Conservation (phyloP, 2,329 filamentous ascomycete genomes). For the Ophiocordyceps unilateralis region DNA sequence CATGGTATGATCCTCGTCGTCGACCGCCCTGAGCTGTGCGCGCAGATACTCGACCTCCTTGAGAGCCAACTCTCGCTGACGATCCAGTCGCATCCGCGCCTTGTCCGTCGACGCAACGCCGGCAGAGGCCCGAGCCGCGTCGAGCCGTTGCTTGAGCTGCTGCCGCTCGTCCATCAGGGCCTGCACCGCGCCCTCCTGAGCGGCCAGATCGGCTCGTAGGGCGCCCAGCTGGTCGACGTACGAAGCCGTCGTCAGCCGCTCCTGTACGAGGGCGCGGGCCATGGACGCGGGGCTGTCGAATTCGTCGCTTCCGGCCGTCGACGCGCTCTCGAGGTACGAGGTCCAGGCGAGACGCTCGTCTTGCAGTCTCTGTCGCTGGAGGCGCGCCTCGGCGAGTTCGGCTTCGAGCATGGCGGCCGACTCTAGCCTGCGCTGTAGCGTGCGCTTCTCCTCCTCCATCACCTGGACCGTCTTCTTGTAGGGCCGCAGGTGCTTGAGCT, state of each 20-base stretch:
- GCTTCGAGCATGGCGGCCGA: slow-evolving; percentile 56
- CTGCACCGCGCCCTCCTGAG: slow-evolving; percentile 61
- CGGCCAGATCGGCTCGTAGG: slow-evolving; percentile 58
- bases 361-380: slow-evolving; percentile 74
- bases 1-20: slow-evolving; percentile 76
- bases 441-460: slow-evolving; percentile 86
- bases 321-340: slow-evolving; percentile 59
- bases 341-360: slow-evolving; percentile 81
- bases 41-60: slow-evolving; percentile 93
- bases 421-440: slow-evolving; percentile 60
- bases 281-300: slow-evolving; percentile 82
- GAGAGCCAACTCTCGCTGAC: slow-evolving; percentile 62
- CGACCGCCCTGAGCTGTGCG: slow-evolving; percentile 76
- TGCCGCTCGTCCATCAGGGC: slow-evolving; percentile 53
- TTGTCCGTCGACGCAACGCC: slow-evolving; percentile 41
- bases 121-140: slow-evolving; percentile 42
- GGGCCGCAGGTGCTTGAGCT: slow-evolving; percentile 69
- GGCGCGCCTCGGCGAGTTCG: slow-evolving; percentile 61
- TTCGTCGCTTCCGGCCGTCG: slow-evolving; percentile 42
- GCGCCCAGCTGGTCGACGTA: slow-evolving; percentile 68
- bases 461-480: slow-evolving; percentile 77
- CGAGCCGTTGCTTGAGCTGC: slow-evolving; percentile 48
- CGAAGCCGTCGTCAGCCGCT: slow-evolving; percentile 62
- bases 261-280: slow-evolving; percentile 67
- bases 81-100: slow-evolving; percentile 57